Evolutionary conservation across 306 rosid genomes (phyloP).

Genomic region (Inga laurina): DNA sequence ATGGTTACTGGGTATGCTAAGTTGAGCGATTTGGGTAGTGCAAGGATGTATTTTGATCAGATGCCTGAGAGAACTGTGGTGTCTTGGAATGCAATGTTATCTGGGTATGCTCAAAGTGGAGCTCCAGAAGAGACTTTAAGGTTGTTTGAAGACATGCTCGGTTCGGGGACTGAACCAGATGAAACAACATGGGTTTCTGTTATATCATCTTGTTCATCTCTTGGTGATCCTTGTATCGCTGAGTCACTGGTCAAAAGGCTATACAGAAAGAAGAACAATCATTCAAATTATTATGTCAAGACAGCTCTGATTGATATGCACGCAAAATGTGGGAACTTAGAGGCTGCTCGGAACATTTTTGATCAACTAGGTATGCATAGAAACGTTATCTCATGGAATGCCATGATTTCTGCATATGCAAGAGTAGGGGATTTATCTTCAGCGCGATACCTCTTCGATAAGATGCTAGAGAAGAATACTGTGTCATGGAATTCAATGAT

Average conservation of each 20-base stretch:
- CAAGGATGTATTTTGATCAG: slow-evolving; percentile 58
- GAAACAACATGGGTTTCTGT: slow-evolving; percentile 65
- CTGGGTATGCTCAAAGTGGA: slow-evolving; percentile 66
- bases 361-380: slow-evolving; percentile 44
- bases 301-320: slow-evolving; percentile 71
- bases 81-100: slow-evolving; percentile 81
- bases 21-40: slow-evolving; percentile 44
- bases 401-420: slow-evolving; percentile 68
- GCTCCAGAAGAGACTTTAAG: slow-evolving; percentile 49
- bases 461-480: slow-evolving; percentile 59
- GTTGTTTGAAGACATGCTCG: slow-evolving; percentile 59
- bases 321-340: slow-evolving; percentile 63
- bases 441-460: slow-evolving; percentile 58
- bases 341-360: slow-evolving; percentile 55
- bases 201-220: slow-evolving; percentile 53
- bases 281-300: slow-evolving; percentile 55
- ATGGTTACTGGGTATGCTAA: slow-evolving; percentile 70
- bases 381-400: slow-evolving; percentile 61
- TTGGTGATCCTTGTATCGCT: slow-evolving; percentile 46
- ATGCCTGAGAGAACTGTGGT: slow-evolving; percentile 61
- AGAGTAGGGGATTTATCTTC: slow-evolving; percentile 52
- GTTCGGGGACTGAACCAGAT: slow-evolving; percentile 42
- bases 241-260: slow-evolving; percentile 44
- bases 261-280: slow-evolving; percentile 26
- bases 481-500: slow-evolving; percentile 75